These are phyloP conservation scores for Brassica napus DNA, from an alignment of 345 rosid species.

Conservation along the genomic window Da-Ae NC_063444.1:1260001-1260500, in stretches of 20 bases:
- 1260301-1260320: neutral
- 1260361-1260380: neutral
- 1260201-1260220: conserved; percentile 6
- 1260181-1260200: conserved; percentile 29
- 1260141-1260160: conserved; percentile 21
- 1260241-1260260: neutral
- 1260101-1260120: conserved; percentile 25
- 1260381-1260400: neutral
- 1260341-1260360: neutral
- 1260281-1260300: neutral
- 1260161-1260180: conserved; percentile 21
- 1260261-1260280: neutral
- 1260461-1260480: neutral
- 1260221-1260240: conserved; percentile 11
- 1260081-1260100: conserved; percentile 15
- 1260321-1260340: neutral
- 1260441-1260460: neutral
- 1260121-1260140: conserved; percentile 12
- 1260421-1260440: neutral
- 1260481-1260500: neutral
- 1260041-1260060: neutral
- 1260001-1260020: conserved; percentile 25
- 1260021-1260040: conserved; percentile 32
- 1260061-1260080: conserved; percentile 13
- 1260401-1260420: neutral